Evolutionary conservation across 768 basidiomycete genomes (phyloP), one percentile per base, ranked within the genome.

Genomic region (Lactarius sp.): DNA sequence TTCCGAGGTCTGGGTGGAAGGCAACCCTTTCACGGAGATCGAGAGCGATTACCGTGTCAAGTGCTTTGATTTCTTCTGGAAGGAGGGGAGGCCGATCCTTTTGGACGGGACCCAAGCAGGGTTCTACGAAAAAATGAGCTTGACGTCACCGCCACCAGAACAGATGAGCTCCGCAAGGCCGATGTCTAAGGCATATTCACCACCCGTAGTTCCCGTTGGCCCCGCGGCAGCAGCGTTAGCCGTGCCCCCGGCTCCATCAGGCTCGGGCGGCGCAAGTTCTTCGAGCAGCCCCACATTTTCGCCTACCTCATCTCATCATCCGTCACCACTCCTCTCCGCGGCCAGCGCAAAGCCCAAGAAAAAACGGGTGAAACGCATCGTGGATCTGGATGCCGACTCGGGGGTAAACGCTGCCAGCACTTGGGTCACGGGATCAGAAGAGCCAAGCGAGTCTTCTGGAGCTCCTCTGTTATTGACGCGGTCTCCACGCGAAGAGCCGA

Each of bases 31-130:
- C 68, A 78, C 80, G 46, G 85, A 89, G 64, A 75, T 81, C 44
- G 89, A 82, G 65, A 80, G 89, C 59, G 81, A 81, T 46, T 92
- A 90, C 73, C 81, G 94, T 18, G 73, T 90, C 39, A 78, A 83
- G 27, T 90, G 94, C 73, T 95, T 95, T 71, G 84, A 88, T 62
- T 83, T 83, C 70, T 98, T 98, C 72, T 85, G 81, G 75, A 85
- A 85, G 69, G 95, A 97, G 76, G 86, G 86, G n/a, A 91, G 86
- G 75, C 76, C 75, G 9, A 80, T 96, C 27, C 74, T 77, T n/a
- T 74, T 98, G 41, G 94, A 98, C 70, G 92, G 92, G 4, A 76
- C 81, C 7, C 73, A 73, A 10, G 87, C 92, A 5, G 82, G 84
- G 49, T 85, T 86, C 71, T 85, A 87, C 71, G 92, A 94, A 77